Evolutionary conservation across 768 basidiomycete species (phyloP).

Genomic region (Agrocybe pediades): DNA sequence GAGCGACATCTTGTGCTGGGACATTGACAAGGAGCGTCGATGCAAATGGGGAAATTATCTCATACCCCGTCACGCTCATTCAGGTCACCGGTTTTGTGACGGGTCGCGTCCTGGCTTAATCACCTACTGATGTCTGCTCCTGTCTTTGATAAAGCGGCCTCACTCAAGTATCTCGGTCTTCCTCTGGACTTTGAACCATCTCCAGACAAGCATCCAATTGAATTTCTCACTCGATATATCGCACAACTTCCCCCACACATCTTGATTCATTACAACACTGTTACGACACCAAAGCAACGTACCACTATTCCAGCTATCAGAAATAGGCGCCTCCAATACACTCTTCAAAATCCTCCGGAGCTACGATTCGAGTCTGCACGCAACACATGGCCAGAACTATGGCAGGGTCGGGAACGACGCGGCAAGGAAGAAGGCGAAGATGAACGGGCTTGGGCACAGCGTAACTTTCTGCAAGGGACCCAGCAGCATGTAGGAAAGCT

Average conservation of each 20-base stretch:
- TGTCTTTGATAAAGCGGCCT: conserved; percentile 33
- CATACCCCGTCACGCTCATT: not conserved
- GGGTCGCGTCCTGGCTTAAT: conserved; percentile 13
- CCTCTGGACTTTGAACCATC: conserved; percentile 59
- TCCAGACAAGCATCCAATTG: conserved; percentile 57
- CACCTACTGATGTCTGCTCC: conserved; percentile 13
- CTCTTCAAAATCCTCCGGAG: conserved; percentile 53
- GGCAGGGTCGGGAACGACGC: conserved; percentile 55
- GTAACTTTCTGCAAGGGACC: conserved; percentile 58
- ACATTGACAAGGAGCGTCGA: too few species aligned
- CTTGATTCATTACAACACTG: conserved; percentile 41
- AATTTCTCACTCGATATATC: conserved; percentile 64
- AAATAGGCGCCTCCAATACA: conserved; percentile 72
- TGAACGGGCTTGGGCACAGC: conserved; percentile 70
- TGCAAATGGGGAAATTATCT: not conserved
- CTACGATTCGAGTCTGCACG: conserved; percentile 55
- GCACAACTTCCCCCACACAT: conserved; percentile 69
- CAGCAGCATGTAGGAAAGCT: conserved; percentile 69
- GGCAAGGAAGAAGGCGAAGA: conserved; percentile 59
- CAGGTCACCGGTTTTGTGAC: conserved; percentile 16
- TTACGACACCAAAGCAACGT: conserved; percentile 66
- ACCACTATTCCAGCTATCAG: conserved; percentile 64
- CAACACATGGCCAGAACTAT: conserved; percentile 66
- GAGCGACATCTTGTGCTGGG: not conserved
- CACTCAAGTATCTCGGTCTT: conserved; percentile 56